phyloP scores from a whole-genome alignment of 768 basidiomycete genomes.

The Suillus hirtellus region DNA sequence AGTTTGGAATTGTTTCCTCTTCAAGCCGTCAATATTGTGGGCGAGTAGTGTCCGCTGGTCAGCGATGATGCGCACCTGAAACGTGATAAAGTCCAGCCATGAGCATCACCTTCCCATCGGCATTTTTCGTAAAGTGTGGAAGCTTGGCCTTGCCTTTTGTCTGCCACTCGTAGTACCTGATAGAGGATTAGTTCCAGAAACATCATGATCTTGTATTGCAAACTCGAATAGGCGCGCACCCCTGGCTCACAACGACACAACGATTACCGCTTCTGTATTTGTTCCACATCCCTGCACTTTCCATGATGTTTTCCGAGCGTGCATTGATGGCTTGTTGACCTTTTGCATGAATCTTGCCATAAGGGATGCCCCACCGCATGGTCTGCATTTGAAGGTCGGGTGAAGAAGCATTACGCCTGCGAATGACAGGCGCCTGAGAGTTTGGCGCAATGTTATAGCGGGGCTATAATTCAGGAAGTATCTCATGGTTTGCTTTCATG shows the following conservation, averaged over 20 bases:
- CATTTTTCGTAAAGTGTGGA: conserved; percentile 78
- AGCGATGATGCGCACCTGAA: background rate
- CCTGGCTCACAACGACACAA: conserved; percentile 82
- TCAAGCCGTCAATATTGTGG: background rate
- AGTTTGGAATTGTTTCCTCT: conserved; percentile 60
- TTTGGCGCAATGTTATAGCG: conserved; percentile 87
- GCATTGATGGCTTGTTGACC: conserved; percentile 88
- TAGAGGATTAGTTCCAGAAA: background rate
- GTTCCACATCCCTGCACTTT: conserved; percentile 83
- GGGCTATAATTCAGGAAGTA: conserved; percentile 28
- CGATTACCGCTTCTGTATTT: conserved; percentile 79
- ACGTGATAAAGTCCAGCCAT: conserved; percentile 86
- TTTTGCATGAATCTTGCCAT: conserved; percentile 53
- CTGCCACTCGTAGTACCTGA: conserved; percentile 94
- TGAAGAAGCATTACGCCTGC: conserved; percentile 37
- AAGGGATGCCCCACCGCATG: conserved; percentile 90
- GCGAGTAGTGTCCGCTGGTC: background rate
- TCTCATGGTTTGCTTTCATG: background rate
- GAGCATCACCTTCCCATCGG: conserved; percentile 66
- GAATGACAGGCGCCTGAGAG: conserved; percentile 73
- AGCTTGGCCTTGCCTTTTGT: conserved; percentile 77
- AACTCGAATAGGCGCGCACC: conserved; percentile 40
- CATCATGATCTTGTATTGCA: too few species aligned
- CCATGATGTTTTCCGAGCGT: conserved; percentile 75
- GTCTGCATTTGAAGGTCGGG: conserved; percentile 63